Conservation (phyloP, 2,329 filamentous ascomycete genomes). For the Paecilomyces sp. region DNA sequence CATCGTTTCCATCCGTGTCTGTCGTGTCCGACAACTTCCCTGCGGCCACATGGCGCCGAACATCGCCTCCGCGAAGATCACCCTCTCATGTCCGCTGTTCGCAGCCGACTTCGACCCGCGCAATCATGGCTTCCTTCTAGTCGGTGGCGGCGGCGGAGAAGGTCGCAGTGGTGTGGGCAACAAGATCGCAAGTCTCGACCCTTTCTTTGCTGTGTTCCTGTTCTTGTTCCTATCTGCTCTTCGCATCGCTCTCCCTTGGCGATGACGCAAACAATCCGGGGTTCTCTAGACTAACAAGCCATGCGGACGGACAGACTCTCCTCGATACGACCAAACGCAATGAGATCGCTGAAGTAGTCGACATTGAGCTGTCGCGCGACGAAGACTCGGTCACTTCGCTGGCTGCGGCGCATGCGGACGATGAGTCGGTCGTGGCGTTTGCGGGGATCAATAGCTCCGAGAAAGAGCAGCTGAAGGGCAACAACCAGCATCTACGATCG, state of each 20-base stretch:
- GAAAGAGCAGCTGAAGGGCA: slow-evolving; percentile 63
- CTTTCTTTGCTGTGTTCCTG: neutral
- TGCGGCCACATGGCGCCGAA: slow-evolving; percentile 28
- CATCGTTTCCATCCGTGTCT: neutral
- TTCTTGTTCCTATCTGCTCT: neutral
- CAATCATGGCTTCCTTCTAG: slow-evolving; percentile 66
- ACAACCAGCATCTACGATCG: slow-evolving; percentile 76
- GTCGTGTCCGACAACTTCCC: neutral
- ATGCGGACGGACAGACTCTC: slow-evolving; percentile 47
- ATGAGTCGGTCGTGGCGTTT: slow-evolving; percentile 48
- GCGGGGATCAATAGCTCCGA: slow-evolving; percentile 81
- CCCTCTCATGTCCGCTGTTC: slow-evolving; percentile 77
- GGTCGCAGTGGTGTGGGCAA: slow-evolving; percentile 76
- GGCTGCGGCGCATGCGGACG: slow-evolving; percentile 58
- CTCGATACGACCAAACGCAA: slow-evolving; percentile 62
- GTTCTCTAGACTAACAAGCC: slow-evolving; percentile 1
- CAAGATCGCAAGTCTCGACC: slow-evolving; percentile 60
- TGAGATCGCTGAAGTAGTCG: slow-evolving; percentile 58
- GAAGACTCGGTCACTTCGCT: slow-evolving; percentile 88
- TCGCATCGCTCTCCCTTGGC: neutral
- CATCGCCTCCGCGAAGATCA: slow-evolving; percentile 49
- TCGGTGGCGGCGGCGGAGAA: slow-evolving; percentile 82
- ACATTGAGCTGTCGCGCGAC: slow-evolving; percentile 70
- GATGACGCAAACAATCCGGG: neutral
- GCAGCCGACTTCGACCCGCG: slow-evolving; percentile 81